Evolutionary conservation across 441 rosid genomes (phyloP), one percentile per base, ranked within the genome.

Genomic region (Melastoma candidum): DNA sequence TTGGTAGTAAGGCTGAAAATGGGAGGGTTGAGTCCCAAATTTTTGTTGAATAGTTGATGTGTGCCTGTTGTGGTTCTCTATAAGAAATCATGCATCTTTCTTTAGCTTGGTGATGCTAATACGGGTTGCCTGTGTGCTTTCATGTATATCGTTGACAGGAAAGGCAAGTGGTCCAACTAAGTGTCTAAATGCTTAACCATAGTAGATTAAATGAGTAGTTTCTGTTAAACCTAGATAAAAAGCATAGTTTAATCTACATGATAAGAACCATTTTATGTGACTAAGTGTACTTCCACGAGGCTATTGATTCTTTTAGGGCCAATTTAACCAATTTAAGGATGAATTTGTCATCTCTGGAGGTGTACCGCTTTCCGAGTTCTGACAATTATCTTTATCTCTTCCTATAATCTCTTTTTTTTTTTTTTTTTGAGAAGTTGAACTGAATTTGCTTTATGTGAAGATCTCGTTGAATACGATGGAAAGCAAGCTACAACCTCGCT

Each of bases 291-390:
- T 11, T 26, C 22, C 66, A 46, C 63, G 46, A 58, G 59, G 70
- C 10, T 11, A 54, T 57, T 75, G 61, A 57, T 27, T 27, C 32
- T 27, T 27, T 27, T 27, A n/a, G 80, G 96, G 93, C n/a, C n/a
- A n/a, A n/a, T n/a, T n/a, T n/a, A n/a, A 92, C 47, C 95, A 83
- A 77, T 87, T 79, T 62, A 90, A 87, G 71, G 97, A 90, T 64
- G 96, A 90, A 63, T 87, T 90, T 56, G 96, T 90, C 69, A 90
- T 92, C 55, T 92, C 96, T n/a, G 97, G 96, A 57, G 96, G 97
- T 39, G 82, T 84, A 63, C 87, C 95, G 36, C 72, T 87, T 54
- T 78, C 90, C 0, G 90, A 87, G 95, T 96, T 84, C 68, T 57
- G 44, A 43, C 17, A 53, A 36, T 58, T 56, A 26, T 32, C 39